Evolutionary conservation across 176 grass and related monocot genomes (phyloP).

Genomic region (Cymbopogon citratus): DNA sequence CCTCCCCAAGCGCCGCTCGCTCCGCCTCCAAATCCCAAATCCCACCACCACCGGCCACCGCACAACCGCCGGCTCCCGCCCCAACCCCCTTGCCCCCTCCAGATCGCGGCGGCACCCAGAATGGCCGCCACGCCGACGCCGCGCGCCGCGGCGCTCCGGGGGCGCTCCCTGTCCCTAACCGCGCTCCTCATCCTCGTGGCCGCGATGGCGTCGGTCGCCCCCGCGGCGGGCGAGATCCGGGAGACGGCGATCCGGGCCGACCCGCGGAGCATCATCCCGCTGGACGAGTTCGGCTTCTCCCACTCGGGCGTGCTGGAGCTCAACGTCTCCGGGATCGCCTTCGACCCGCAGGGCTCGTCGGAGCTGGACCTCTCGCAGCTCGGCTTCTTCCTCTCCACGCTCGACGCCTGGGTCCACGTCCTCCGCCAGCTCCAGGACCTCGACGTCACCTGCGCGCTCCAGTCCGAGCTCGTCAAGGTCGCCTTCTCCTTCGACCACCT

Average conservation of each 20-base stretch:
- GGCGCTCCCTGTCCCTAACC: background rate
- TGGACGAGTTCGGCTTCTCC: slow-evolving; percentile 91
- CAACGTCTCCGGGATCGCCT: slow-evolving; percentile 71
- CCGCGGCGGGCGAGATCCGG: slow-evolving; percentile 66
- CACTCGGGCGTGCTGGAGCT: slow-evolving; percentile 73
- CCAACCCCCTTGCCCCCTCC: background rate
- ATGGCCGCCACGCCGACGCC: slow-evolving; percentile 28
- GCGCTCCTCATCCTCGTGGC: slow-evolving; percentile 11
- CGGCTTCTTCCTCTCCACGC: slow-evolving; percentile 95
- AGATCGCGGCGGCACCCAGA: slow-evolving; percentile 8
- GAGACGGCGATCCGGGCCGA: slow-evolving; percentile 54
- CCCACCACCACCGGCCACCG: slow-evolving; percentile 5
- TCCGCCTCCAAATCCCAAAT: slow-evolving; percentile 26
- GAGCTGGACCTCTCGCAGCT: slow-evolving; percentile 76
- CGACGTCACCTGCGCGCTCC: slow-evolving; percentile 89
- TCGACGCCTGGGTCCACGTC: slow-evolving; percentile 89
- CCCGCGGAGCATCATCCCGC: slow-evolving; percentile 80
- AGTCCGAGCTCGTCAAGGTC: slow-evolving; percentile 74
- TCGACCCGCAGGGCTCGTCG: slow-evolving; percentile 42
- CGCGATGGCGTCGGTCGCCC: background rate
- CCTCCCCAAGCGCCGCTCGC: background rate
- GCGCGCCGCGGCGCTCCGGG: slow-evolving; percentile 4
- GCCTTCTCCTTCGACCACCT: slow-evolving; percentile 79
- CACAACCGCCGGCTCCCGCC: background rate
- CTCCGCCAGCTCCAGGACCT: slow-evolving; percentile 77